Evolutionary conservation across 2,329 filamentous ascomycete genomes (phyloP), one percentile per base, ranked within the genome.

Genomic region (Aspergillus calidoustus): DNA sequence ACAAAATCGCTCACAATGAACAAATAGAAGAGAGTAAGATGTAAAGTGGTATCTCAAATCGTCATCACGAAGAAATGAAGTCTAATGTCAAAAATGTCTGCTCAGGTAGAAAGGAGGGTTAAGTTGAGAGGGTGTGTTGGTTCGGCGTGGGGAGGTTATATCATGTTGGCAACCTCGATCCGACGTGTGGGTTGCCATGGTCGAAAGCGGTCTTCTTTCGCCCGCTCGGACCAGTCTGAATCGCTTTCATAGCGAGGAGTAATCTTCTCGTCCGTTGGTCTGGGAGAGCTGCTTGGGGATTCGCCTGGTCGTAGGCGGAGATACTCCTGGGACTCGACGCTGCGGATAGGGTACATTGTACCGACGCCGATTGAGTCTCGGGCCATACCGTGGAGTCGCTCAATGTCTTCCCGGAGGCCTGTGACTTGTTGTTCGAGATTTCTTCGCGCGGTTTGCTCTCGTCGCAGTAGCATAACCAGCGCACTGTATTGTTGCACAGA

Each of bases 401-500:
- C 71, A 28, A 80, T 66, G 50, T 81, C 78, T 47, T 77, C 75
- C 46, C 79, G 78, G 5, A 83, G 69, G 38, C 73, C 66, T 7
- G 74, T 68, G 3, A 83, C 73, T 65, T 83, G 79, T 38, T 70
- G 70, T 66, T 83, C 81, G 1, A 83, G 71, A 23, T 73, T 74
- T 43, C 78, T 74, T 31, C 81, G 79, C 2, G 81, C 80, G 5
- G 74, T 76, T 63, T 82, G 79, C 64, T 83, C 81, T 52, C 79
- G 72, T 6, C 79, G 76, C 13, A 83, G 73, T 1, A 83, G 72
- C 13, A 76, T 80, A 30, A 81, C 76, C 2, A 83, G 71, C 0
- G 78, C 76, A 60, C 78, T 81, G 64, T 82, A 82, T 57, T 82
- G 79, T 47, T 83, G 80, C 17, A 80, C 74, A 4, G 80, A 80